Conservation (phyloP, 1,284 basidiomycete species). For the Xerocomus minutiporus region DNA sequence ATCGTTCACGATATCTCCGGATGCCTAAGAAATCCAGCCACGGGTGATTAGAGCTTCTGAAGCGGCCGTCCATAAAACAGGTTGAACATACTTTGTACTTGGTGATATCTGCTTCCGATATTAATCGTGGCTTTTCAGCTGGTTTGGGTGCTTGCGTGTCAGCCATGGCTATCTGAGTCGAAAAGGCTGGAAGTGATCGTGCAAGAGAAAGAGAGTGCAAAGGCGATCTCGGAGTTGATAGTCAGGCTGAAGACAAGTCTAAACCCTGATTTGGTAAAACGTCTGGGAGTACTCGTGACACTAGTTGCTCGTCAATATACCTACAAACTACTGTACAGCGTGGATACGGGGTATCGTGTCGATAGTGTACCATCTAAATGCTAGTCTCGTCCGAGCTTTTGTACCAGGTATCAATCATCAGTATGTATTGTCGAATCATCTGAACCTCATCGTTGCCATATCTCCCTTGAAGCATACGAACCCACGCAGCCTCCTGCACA, state of each 20-base stretch:
- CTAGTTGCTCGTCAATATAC: conserved; percentile 8
- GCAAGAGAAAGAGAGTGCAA: conserved; percentile 1
- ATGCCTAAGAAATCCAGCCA: conserved; percentile 48
- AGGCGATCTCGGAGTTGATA: conserved; percentile 4
- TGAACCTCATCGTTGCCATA: conserved; percentile 1
- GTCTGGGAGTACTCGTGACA: no score
- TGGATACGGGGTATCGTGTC: conserved; percentile 24
- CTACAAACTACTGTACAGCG: conserved; percentile 28
- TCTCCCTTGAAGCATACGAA: conserved; percentile 39
- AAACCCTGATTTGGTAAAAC: conserved; percentile 26
- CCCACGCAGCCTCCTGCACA: conserved; percentile 35
- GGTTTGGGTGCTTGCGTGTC: conserved; percentile 43
- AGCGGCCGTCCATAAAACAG: neutral
- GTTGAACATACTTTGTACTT: conserved; percentile 67
- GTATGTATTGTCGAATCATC: conserved; percentile 13
- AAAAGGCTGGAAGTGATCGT: conserved; percentile 8
- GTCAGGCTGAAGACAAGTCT: neutral
- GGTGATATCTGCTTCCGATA: conserved; percentile 69
- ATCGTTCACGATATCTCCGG: conserved; percentile 84
- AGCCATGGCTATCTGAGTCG: conserved; percentile 43
- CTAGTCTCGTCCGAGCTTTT: conserved; percentile 7
- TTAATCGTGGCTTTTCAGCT: conserved; percentile 47
- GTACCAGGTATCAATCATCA: conserved; percentile 20
- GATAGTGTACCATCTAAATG: conserved; percentile 21
- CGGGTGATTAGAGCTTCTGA: conserved; percentile 6